These are phyloP conservation scores for Chenopodium berlandieri DNA, from an alignment of 148 eudicot species.

Conservation along the genomic window DNA sequence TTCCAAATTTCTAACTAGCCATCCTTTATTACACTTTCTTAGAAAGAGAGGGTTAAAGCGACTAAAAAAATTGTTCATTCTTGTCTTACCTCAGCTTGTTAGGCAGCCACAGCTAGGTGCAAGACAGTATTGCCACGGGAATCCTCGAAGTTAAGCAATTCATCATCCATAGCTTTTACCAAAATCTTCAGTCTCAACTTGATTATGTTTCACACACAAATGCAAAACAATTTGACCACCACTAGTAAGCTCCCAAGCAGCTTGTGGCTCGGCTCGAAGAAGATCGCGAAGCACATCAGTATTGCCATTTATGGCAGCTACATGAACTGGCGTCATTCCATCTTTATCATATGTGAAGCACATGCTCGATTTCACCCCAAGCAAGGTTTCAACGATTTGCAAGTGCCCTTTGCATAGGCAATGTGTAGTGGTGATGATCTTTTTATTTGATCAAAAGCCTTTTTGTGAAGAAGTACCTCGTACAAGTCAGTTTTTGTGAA, in stretches of 20 bases:
- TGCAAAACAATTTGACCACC: conserved; percentile 19
- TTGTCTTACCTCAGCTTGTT: too few species aligned
- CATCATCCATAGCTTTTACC: too few species aligned
- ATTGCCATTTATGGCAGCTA: conserved; percentile 21
- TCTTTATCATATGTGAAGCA: conserved; percentile 28
- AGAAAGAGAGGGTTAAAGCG: background rate
- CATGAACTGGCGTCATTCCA: conserved; percentile 34
- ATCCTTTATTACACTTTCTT: background rate
- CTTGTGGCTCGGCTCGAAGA: conserved; percentile 2
- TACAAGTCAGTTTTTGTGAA: too few species aligned
- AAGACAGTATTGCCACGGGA: too few species aligned
- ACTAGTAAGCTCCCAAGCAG: conserved; percentile 14
- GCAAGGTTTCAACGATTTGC: conserved; percentile 23
- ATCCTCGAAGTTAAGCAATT: too few species aligned
- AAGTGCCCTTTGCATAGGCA: conserved; percentile 33
- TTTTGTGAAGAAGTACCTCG: too few species aligned
- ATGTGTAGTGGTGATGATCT: conserved; percentile 38
- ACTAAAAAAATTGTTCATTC: too few species aligned
- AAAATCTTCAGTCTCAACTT: too few species aligned
- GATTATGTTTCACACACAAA: conserved; percentile 23
- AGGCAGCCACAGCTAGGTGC: too few species aligned
- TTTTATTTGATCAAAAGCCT: too few species aligned
- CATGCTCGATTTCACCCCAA: conserved; percentile 12
- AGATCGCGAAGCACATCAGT: conserved; percentile 16
- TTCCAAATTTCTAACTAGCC: too few species aligned